These are phyloP conservation scores for Calonectria pteridis DNA, from an alignment of 2,329 filamentous ascomycete genomes.

Conservation along the genomic window DNA sequence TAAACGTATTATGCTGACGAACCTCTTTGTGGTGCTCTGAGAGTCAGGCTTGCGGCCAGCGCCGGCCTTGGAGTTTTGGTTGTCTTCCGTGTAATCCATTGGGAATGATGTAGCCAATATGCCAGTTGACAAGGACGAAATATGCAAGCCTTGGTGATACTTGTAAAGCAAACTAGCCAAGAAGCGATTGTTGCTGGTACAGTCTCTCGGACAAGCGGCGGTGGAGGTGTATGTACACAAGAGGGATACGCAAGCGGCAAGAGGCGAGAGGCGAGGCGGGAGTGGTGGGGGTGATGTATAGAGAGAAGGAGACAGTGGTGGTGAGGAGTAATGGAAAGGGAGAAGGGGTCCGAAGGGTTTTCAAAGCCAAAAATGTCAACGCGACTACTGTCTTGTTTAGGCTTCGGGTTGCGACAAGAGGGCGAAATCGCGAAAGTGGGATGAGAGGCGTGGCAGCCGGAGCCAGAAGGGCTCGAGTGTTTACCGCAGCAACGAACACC, in stretches of 20 bases:
- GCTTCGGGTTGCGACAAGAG: slow-evolving; percentile 9
- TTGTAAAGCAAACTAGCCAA: background rate
- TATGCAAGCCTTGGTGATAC: slow-evolving; percentile 18
- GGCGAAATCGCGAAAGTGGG: slow-evolving; percentile 13
- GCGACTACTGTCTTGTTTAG: slow-evolving; percentile 11
- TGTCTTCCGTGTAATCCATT: slow-evolving; percentile 65
- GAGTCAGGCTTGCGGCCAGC: slow-evolving; percentile 71
- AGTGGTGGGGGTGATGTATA: slow-evolving; percentile 1
- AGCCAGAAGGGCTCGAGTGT: slow-evolving; percentile 36
- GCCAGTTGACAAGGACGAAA: slow-evolving; percentile 13
- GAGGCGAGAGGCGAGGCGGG: background rate
- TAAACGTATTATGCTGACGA: slow-evolving; percentile 38
- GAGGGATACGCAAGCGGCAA: slow-evolving; percentile 7
- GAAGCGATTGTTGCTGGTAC: background rate
- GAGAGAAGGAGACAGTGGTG: slow-evolving; percentile 22
- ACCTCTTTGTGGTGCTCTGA: slow-evolving; percentile 85
- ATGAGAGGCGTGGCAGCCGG: slow-evolving; percentile 27
- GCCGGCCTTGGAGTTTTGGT: slow-evolving; percentile 77
- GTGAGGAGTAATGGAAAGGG: slow-evolving; percentile 24
- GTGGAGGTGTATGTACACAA: slow-evolving; percentile 28
- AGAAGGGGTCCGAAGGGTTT: slow-evolving; percentile 5
- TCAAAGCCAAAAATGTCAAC: slow-evolving; percentile 1
- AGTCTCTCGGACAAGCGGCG: background rate
- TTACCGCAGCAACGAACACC: slow-evolving; percentile 50
- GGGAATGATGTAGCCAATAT: slow-evolving; percentile 24